Conservation (phyloP, 139 green algal genomes). For the Gonium pectorale region DNA sequence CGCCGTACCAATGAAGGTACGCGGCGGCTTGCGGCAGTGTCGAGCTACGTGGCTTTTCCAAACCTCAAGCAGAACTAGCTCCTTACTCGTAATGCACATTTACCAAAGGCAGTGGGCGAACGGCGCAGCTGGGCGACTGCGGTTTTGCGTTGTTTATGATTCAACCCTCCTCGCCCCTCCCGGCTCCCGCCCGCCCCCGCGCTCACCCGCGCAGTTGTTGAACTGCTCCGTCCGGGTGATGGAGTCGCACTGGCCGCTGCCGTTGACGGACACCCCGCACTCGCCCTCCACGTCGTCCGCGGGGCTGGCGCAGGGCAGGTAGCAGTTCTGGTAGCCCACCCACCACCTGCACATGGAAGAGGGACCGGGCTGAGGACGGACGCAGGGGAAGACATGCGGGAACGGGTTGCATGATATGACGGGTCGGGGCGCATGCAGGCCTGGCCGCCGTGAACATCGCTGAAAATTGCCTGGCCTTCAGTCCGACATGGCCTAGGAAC, state of each 20-base stretch:
- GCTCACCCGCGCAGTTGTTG: constrained; percentile 27
- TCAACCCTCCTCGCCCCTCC: not conserved
- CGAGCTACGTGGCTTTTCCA: too few species aligned
- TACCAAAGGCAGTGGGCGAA: too few species aligned
- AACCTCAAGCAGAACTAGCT: too few species aligned
- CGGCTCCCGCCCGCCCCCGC: too few species aligned
- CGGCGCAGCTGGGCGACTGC: not conserved
- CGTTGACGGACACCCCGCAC: constrained; percentile 31
- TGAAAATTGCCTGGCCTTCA: too few species aligned
- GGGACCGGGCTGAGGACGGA: not conserved
- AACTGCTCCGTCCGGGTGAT: constrained; percentile 35
- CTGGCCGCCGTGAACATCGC: too few species aligned
- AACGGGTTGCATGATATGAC: not conserved
- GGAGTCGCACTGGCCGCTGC: not conserved
- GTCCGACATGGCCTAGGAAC: too few species aligned
- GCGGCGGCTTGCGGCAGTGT: too few species aligned
- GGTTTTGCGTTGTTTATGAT: too few species aligned
- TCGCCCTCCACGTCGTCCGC: constrained; percentile 27
- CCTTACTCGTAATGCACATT: too few species aligned
- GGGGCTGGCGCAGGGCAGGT: constrained; percentile 23
- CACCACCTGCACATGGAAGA: constrained; percentile 25
- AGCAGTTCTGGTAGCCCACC: constrained; percentile 48
- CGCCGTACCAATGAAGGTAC: too few species aligned
- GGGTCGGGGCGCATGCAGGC: too few species aligned
- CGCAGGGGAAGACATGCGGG: not conserved